Evolutionary conservation across 2,329 filamentous ascomycete species (phyloP).

Genomic region (Ophiocordyceps camponoti-floridani): DNA sequence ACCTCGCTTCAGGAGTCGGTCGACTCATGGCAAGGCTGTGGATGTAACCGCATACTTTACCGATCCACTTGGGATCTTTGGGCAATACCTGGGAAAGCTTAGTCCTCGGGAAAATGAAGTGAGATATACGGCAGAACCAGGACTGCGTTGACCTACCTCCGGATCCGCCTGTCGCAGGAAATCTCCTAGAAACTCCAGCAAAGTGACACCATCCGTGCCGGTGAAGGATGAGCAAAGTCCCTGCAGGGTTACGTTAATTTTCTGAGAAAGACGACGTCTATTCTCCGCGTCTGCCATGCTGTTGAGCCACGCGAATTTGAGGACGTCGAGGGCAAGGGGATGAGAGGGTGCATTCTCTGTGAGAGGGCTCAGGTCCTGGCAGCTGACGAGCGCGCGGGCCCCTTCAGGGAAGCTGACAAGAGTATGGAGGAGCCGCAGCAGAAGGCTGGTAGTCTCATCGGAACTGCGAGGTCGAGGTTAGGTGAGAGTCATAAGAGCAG

Average conservation of each 20-base stretch:
- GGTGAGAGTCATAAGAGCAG: not conserved
- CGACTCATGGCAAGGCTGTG: slow-evolving; percentile 33
- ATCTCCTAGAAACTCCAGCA: slow-evolving; percentile 36
- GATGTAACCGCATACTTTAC: slow-evolving; percentile 26
- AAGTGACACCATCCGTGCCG: slow-evolving; percentile 40
- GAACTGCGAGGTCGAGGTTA: slow-evolving; percentile 18
- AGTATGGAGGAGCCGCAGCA: slow-evolving; percentile 38
- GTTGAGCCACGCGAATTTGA: slow-evolving; percentile 39
- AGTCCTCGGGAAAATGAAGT: not conserved
- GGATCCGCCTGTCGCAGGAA: slow-evolving; percentile 30
- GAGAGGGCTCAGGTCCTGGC: slow-evolving; percentile 35
- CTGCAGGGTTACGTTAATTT: slow-evolving; percentile 29
- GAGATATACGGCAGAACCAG: too few relatives aligned
- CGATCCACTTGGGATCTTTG: slow-evolving; percentile 34
- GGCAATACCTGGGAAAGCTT: slow-evolving; percentile 25
- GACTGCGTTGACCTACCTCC: slow-evolving; percentile 18
- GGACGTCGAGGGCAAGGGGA: slow-evolving; percentile 33
- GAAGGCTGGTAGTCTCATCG: slow-evolving; percentile 29
- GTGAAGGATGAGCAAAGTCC: slow-evolving; percentile 33
- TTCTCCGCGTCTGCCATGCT: slow-evolving; percentile 16
- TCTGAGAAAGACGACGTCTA: slow-evolving; percentile 12
- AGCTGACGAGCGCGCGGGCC: slow-evolving; percentile 24
- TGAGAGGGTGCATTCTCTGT: slow-evolving; percentile 38
- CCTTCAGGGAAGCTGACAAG: slow-evolving; percentile 35
- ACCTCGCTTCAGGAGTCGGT: slow-evolving; percentile 34